Evolutionary conservation across 192 early-diverging fungal species (phyloP).

Genomic region (Gonapodya prolifera): DNA sequence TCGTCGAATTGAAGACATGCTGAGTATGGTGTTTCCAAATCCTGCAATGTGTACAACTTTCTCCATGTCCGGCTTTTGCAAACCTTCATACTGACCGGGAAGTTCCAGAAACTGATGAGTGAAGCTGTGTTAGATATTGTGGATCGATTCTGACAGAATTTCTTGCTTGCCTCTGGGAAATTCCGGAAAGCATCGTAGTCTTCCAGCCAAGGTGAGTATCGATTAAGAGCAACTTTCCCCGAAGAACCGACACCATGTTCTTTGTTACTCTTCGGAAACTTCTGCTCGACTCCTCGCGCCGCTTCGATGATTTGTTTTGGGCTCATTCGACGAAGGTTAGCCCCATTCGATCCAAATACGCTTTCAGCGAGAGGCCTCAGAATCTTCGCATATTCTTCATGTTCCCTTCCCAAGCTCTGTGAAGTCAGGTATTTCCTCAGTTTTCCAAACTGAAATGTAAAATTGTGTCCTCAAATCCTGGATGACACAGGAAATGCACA

Average conservation of each 20-base stretch:
- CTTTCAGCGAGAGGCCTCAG: neutral
- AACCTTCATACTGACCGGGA: slow-evolving; percentile 60
- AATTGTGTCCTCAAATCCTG: neutral
- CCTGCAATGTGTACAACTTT: slow-evolving; percentile 43
- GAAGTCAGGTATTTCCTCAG: neutral
- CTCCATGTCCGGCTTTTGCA: slow-evolving; percentile 32
- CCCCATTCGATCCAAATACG: neutral
- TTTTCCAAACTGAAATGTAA: neutral
- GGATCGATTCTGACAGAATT: neutral
- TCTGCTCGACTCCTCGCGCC: neutral
- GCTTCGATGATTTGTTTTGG: neutral
- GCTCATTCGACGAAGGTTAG: neutral
- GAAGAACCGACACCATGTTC: neutral
- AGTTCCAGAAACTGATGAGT: slow-evolving; percentile 47
- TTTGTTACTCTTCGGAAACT: neutral
- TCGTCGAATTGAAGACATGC: slow-evolving; percentile 56
- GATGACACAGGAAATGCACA: neutral
- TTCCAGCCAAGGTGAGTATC: slow-evolving; percentile 54
- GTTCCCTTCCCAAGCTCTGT: neutral
- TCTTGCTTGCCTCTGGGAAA: neutral
- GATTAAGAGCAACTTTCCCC: slow-evolving; percentile 32
- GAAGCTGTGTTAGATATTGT: neutral
- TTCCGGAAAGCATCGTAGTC: slow-evolving; percentile 8
- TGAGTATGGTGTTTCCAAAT: slow-evolving; percentile 48
- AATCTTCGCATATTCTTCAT: neutral